Percentiles rank a stretch among this genome's conserved stretches.
Conservation (phyloP, 2,329 filamentous ascomycete genomes). For the Alternaria alternata region DNA sequence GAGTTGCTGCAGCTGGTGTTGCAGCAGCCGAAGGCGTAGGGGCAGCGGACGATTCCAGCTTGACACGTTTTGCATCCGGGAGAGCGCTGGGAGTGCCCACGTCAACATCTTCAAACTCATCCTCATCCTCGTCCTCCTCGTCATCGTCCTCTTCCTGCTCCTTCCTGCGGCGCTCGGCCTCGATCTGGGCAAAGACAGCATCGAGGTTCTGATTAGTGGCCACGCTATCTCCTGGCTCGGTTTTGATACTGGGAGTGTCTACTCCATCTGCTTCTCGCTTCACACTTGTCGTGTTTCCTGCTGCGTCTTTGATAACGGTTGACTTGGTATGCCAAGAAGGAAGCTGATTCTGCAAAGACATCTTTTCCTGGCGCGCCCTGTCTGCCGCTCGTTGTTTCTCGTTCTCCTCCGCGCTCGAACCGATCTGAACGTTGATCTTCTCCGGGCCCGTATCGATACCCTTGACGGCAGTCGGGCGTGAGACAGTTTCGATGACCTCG, state of each 20-base stretch:
- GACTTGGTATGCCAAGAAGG: conserved; percentile 76
- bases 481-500: conserved; percentile 63
- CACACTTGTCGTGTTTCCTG: conserved; percentile 54
- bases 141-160: conserved; percentile 54
- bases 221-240: conserved; percentile 60
- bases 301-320: conserved; percentile 63
- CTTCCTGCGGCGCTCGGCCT: conserved; percentile 63
- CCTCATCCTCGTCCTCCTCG: conserved; percentile 14
- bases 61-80: conserved; percentile 66
- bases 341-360: conserved; percentile 73
- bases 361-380: conserved; percentile 69
- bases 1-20: conserved; percentile 48
- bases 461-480: conserved; percentile 72
- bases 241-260: conserved; percentile 47
- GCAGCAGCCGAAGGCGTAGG: conserved; percentile 42
- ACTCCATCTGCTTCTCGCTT: conserved; percentile 50
- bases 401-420: conserved; percentile 69
- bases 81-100: conserved; percentile 38
- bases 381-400: conserved; percentile 73
- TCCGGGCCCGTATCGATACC: conserved; percentile 72
- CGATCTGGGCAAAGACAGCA: conserved; percentile 72
- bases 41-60: conserved; percentile 61
- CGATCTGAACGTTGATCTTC: conserved; percentile 74
- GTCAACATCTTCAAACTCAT: conserved; percentile 44
- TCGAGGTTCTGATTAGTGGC: conserved; percentile 65